Percentiles rank a stretch among this genome's conserved stretches.
Conservation (phyloP, 768 basidiomycete genomes). For the Calocybe gangraenosa region DNA sequence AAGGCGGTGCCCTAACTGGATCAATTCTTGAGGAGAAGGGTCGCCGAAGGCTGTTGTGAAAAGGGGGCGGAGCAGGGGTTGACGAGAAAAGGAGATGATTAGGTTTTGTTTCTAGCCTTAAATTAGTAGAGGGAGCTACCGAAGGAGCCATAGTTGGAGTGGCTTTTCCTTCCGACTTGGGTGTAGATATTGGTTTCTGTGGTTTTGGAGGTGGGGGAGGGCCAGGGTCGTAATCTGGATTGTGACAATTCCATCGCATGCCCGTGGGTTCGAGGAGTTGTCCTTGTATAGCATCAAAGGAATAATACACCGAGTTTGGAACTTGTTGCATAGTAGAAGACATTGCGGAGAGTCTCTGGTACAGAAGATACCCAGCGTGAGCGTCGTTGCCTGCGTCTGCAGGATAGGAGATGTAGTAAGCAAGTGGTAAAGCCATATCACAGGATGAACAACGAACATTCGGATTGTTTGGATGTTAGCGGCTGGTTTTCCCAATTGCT, state of each 20-base stretch:
- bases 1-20: neutral
- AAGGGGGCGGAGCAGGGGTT: too few relatives aligned
- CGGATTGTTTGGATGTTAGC: slow-evolving; percentile 43
- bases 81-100: neutral
- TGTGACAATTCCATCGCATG: slow-evolving; percentile 48
- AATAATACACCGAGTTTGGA: slow-evolving; percentile 43
- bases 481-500: slow-evolving; percentile 63
- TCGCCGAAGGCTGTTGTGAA: too few relatives aligned
- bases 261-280: slow-evolving; percentile 39
- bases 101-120: too few relatives aligned
- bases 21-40: neutral
- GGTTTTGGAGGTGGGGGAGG: slow-evolving; percentile 51
- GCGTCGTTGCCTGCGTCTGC: slow-evolving; percentile 70
- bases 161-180: too few relatives aligned
- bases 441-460: slow-evolving; percentile 52
- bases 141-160: neutral
- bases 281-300: slow-evolving; percentile 52
- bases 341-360: slow-evolving; percentile 42
- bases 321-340: slow-evolving; percentile 27
- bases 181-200: slow-evolving; percentile 11
- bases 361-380: slow-evolving; percentile 56
- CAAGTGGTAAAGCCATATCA: neutral
- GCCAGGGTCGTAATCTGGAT: slow-evolving; percentile 71
- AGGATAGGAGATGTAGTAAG: neutral
- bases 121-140: neutral